Evolutionary conservation across 1,139 yeast genomes (phyloP), one percentile per base, ranked within the genome.

Genomic region (Magnusiomyces fungicola): DNA sequence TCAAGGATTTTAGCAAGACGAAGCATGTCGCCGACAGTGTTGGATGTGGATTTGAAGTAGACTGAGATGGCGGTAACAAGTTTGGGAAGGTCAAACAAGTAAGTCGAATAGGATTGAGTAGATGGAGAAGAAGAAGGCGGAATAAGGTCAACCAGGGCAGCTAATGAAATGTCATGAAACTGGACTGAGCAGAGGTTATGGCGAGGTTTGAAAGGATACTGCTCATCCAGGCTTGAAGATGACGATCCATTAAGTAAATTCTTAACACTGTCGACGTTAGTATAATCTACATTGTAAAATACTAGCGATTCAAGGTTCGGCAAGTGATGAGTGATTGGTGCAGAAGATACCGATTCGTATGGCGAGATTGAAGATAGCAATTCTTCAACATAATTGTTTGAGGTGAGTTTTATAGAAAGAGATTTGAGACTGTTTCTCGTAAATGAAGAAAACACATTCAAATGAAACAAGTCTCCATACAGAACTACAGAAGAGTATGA

Each of bases 271-370:
- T 34, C 38, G 21, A 34, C 38, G 14, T 34, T 34, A 4, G 38
- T 34, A 14, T 34, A 34, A 18, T 34, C 38, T 7, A 34, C 6
- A 34, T 7, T 5, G 23, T 18, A 23, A 19, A 34, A 34, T 6
- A 23, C 4, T 18, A 34, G 7, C 7, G 38, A 34, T 34, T 18
- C 7, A 23, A 34, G 38, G 23, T 34, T 34, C 14, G 38, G 38
- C 19, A 34, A 19, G 7, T 18, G 19, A 5, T 18, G 19, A 4
- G 38, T 18, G 7, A 34, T 34, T 92, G 68, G 90, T 90, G 55
- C 92, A 96, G 0, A 98, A 98, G 51, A 92, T 90, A 18, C 98
- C 98, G 69, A 88, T 92, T 1, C 98, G 98, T 57, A 98, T 75
- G 0, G 98, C 98, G 48, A 92, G 76, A 36, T 98, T 98, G 66